Evolutionary conservation across 257 asterid species (phyloP).

Genomic region (Forsythia viridissima): DNA sequence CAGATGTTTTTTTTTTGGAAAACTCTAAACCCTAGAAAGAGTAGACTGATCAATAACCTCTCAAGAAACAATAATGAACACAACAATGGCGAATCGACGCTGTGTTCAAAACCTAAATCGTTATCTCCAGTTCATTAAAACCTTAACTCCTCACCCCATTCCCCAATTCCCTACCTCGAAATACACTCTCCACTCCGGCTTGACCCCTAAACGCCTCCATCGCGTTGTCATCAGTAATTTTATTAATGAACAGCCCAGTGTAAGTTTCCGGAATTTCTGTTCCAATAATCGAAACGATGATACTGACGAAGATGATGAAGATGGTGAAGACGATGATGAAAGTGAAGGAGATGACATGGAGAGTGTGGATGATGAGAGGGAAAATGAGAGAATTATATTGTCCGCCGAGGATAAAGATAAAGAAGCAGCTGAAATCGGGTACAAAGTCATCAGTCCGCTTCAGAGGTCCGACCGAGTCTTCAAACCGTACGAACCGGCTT

Average conservation of each 20-base stretch:
- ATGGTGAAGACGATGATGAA: slow-evolving; percentile 19
- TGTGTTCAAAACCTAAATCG: neutral
- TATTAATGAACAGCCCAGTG: slow-evolving; percentile 14
- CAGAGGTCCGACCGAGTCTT: slow-evolving; percentile 56
- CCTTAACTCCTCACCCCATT: neutral
- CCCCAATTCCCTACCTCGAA: neutral
- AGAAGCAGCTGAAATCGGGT: slow-evolving; percentile 73
- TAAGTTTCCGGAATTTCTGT: slow-evolving; percentile 35
- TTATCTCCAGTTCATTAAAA: neutral
- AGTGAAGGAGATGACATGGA: slow-evolving; percentile 20
- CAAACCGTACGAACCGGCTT: slow-evolving; percentile 68
- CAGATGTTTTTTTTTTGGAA: neutral
- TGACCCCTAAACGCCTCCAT: slow-evolving; percentile 20
- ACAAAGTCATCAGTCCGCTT: slow-evolving; percentile 70
- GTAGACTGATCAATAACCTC: neutral
- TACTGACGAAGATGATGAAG: slow-evolving; percentile 29
- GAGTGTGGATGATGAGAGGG: slow-evolving; percentile 15
- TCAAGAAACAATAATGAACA: neutral
- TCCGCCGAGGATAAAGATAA: slow-evolving; percentile 40
- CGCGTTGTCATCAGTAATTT: slow-evolving; percentile 22
- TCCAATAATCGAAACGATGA: slow-evolving; percentile 31
- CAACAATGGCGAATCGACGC: slow-evolving; percentile 3
- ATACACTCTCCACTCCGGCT: slow-evolving; percentile 21
- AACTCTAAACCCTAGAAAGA: neutral
- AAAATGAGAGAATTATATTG: slow-evolving; percentile 19